Base-by-base conservation (phyloP, 129 eudicot species). In the Chrysanthemum seticuspe region DNA sequence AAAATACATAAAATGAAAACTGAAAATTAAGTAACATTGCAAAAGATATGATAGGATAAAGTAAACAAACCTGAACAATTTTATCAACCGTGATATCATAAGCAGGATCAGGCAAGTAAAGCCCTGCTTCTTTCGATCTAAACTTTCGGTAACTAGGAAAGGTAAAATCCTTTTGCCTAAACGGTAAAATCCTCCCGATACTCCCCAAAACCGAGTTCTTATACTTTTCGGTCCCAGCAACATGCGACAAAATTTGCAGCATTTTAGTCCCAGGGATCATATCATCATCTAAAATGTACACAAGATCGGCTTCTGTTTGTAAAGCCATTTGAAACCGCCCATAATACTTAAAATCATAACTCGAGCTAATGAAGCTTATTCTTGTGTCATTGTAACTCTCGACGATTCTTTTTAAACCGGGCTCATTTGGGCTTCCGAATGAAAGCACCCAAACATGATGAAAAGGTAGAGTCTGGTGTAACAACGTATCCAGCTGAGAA, bases 81-180 rank as follows among this genome's bases (percentile, higher is more conserved):
- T 79, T 90, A 48, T 94, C 87, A 9, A 94, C 89, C 0, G 87
- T 83, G 73, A 94, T 90, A 40, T 90, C 97, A 76, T 94, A 94
- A 19, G 98, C 98, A 13, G 98, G 98, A 58, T 94, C 98, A 65
- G 98, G 98, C 85, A 94, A 79, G 75, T 94, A 94, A 64, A 94
- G 88, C 44, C 98, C 98, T 3, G 98, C 98, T 66, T 94, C 98
- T 74, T 90, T 94, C 5, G 97, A 87, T 54, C 96, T 75, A 48
- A 94, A 94, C 72, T 94, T 94, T 61, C 98, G 83, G 71, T 94
- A 94, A 62, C 98, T 94, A 2, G 98, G 98, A 84, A 94, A 94
- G 4, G 96, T 86, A 51, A 88, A 94, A 67, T 94, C 98, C 83
- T 84, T 90, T 68, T 87, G 97, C 58, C 98, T 74, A 55, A 94